Evolutionary conservation across 345 rosid species (phyloP).

Genomic region (Moricandia arvensis): DNA sequence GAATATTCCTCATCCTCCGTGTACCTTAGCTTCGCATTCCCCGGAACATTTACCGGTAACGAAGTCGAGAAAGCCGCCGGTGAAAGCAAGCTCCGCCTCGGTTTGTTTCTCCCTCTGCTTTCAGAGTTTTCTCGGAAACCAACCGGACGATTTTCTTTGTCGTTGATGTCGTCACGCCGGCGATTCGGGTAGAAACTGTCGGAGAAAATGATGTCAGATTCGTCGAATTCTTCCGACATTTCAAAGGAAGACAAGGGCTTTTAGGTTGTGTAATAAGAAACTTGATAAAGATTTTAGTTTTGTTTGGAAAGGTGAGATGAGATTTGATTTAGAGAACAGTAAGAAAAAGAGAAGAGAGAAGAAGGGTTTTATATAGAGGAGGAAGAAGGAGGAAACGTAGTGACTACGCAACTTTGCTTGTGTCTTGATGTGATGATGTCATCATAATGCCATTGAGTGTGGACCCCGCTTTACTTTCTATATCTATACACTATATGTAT

Average conservation of each 20-base stretch:
- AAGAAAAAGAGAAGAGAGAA: not conserved
- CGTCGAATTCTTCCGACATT: no score
- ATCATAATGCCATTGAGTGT: no score
- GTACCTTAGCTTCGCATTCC: not conserved
- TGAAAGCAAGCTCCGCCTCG: conserved; percentile 10
- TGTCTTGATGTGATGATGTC: conserved; percentile 32
- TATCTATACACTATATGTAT: no score
- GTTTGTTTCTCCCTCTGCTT: conserved; percentile 28
- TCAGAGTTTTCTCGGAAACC: no score
- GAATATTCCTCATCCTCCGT: no score
- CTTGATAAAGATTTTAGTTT: not conserved
- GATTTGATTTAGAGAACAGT: conserved; percentile 23
- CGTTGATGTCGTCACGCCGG: no score
- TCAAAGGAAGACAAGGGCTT: conserved; percentile 2
- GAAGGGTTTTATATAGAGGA: conserved; percentile 33
- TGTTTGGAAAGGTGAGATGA: not conserved
- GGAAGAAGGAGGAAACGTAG: no score
- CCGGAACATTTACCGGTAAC: conserved; percentile 42
- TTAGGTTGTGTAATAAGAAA: not conserved
- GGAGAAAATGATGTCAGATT: no score
- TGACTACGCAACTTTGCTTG: conserved; percentile 27
- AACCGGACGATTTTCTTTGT: no score
- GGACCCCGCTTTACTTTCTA: no score
- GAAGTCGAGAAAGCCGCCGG: conserved; percentile 19
- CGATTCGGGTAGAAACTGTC: no score